A percentile compares a stretch with the other conserved stretches of the same genome.
These are phyloP conservation scores for Wickerhamomyces mucosus DNA, from an alignment of 805 yeast genomes.

Conservation along the genomic window DNA sequence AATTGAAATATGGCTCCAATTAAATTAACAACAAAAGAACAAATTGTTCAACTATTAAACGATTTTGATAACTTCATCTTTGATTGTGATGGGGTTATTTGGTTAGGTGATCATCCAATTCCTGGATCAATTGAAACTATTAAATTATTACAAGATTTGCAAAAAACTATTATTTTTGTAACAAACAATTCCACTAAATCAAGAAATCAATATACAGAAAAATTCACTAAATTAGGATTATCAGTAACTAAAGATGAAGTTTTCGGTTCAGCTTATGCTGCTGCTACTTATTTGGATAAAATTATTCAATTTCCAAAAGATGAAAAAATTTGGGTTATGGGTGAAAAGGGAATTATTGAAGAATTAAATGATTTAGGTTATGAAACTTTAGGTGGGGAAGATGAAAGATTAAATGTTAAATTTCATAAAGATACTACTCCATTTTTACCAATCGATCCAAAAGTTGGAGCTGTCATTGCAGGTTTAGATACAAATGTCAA, in stretches of 20 bases:
- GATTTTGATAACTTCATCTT: constrained; percentile 79
- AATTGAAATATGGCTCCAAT: constrained; percentile 23
- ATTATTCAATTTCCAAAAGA: constrained; percentile 65
- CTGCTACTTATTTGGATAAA: constrained; percentile 76
- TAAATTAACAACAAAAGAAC: constrained; percentile 38
- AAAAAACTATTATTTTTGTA: constrained; percentile 76
- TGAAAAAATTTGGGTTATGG: constrained; percentile 81
- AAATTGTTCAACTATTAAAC: constrained; percentile 46
- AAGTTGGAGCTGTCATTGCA: constrained; percentile 82
- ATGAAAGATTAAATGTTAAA: constrained; percentile 42
- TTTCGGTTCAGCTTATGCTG: constrained; percentile 87
- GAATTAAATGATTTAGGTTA: constrained; percentile 75
- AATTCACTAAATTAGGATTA: constrained; percentile 53
- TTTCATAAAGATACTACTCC: constrained; percentile 50
- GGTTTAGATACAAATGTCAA: constrained; percentile 75
- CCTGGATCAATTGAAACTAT: constrained; percentile 77
- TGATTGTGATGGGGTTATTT: constrained; percentile 96
- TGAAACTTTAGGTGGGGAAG: constrained; percentile 74
- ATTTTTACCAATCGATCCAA: constrained; percentile 50
- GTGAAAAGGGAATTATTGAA: constrained; percentile 77
- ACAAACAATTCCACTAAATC: constrained; percentile 95
- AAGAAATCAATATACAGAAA: constrained; percentile 61
- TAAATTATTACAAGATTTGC: constrained; percentile 36
- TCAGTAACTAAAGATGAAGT: constrained; percentile 51
- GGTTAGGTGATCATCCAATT: constrained; percentile 79